Conservation (phyloP, 129 eudicot species). For the Silybum marianum region DNA sequence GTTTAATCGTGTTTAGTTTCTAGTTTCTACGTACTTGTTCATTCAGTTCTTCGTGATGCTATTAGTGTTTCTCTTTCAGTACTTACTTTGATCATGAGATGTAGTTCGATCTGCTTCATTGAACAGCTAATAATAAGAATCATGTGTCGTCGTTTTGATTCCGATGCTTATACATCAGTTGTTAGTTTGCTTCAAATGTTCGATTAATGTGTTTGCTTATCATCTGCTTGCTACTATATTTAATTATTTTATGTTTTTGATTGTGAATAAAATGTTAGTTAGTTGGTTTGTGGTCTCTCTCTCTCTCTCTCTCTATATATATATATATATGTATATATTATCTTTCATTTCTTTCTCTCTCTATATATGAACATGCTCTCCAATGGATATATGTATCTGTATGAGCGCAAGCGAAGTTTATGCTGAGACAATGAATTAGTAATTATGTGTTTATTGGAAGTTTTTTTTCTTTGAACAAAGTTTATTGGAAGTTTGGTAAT, state of each 20-base stretch:
- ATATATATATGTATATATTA: no score
- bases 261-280: not conserved
- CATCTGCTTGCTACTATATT: not conserved
- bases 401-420: not conserved
- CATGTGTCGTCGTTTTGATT: not conserved
- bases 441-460: no score
- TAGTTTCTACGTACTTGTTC: not conserved
- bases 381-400: no score
- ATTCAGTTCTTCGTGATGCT: not conserved
- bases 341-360: no score
- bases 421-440: not conserved
- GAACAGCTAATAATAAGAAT: not conserved
- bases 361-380: no score
- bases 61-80: not conserved
- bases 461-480: no score
- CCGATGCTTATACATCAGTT: not conserved
- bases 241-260: not conserved
- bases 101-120: not conserved
- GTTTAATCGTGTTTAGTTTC: not conserved
- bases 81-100: not conserved
- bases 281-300: not conserved
- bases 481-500: no score
- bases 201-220: not conserved
- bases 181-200: not conserved
- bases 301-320: no score